Evolutionary conservation across 164 flowering plant species (phyloP).

Genomic region (Stephania cephalantha): DNA sequence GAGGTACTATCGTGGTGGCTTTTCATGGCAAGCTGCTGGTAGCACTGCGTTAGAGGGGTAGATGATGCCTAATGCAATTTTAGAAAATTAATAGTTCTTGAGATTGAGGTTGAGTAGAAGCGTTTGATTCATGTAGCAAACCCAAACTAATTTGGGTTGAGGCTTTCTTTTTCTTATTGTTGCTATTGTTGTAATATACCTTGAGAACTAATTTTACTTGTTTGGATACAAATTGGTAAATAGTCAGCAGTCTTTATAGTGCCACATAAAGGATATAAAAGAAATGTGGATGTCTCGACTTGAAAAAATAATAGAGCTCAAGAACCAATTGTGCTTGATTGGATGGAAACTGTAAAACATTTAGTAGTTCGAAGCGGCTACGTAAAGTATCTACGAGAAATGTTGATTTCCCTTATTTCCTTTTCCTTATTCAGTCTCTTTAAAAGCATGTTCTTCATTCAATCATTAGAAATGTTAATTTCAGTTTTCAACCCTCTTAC

Average conservation of each 20-base stretch:
- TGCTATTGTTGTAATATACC: too few species aligned
- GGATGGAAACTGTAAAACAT: not conserved
- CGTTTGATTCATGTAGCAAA: too few species aligned
- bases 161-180: too few species aligned
- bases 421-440: not conserved
- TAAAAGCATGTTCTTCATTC: not conserved
- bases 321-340: not conserved
- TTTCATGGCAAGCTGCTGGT: not conserved
- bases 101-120: not conserved
- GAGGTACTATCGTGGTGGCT: not conserved
- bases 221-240: too few species aligned
- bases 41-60: not conserved
- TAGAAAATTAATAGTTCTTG: not conserved
- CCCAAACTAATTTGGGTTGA: too few species aligned
- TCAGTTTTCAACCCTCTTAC: not conserved
- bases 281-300: not conserved
- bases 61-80: not conserved
- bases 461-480: not conserved
- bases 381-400: not conserved
- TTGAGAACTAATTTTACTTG: too few species aligned
- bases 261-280: too few species aligned
- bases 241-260: too few species aligned
- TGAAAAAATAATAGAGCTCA: not conserved
- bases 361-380: not conserved
- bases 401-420: not conserved